phyloP scores from a whole-genome alignment of 352 stramenopile species.

The Globisporangium iwayamae region DNA sequence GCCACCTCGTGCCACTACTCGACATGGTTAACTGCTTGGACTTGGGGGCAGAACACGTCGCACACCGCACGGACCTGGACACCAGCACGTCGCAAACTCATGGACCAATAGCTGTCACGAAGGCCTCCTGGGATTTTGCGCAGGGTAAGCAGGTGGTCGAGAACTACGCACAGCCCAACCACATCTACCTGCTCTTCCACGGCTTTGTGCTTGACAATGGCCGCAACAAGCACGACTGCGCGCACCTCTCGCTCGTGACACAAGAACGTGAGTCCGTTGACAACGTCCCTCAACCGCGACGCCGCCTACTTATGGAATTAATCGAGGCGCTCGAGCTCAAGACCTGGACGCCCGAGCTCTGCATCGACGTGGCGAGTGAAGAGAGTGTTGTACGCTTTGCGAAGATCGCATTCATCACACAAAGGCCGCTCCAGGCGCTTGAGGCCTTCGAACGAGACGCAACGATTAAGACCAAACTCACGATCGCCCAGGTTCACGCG shows the following conservation, averaged over 20 bases:
- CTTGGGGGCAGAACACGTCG: constrained; percentile 31
- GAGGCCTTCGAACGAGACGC: not conserved
- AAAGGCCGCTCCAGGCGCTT: constrained; percentile 17
- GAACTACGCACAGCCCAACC: constrained; percentile 93
- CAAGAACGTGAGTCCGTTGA: constrained; percentile 6
- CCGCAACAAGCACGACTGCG: constrained; percentile 82
- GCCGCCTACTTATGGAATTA: constrained; percentile 19
- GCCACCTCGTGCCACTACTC: constrained; percentile 91
- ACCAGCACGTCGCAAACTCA: not conserved
- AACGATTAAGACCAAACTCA: not conserved
- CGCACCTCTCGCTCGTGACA: constrained; percentile 47
- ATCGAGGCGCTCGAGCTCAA: constrained; percentile 23
- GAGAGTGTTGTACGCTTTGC: constrained; percentile 19
- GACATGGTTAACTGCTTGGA: constrained; percentile 93
- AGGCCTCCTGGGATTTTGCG: constrained; percentile 61
- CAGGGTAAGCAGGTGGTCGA: constrained; percentile 83
- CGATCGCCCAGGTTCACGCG: not conserved
- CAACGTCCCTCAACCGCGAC: constrained; percentile 10
- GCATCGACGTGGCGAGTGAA: constrained; percentile 17
- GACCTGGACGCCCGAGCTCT: constrained; percentile 40
- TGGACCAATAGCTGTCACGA: constrained; percentile 55
- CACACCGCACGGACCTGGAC: constrained; percentile 49
- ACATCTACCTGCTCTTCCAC: constrained; percentile 92
- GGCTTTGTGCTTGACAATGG: constrained; percentile 73
- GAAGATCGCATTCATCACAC: constrained; percentile 24